Evolutionary conservation across 2,329 filamentous ascomycete species (phyloP), one percentile per base, ranked within the genome.

Genomic region (Fonsecaea pedrosoi): DNA sequence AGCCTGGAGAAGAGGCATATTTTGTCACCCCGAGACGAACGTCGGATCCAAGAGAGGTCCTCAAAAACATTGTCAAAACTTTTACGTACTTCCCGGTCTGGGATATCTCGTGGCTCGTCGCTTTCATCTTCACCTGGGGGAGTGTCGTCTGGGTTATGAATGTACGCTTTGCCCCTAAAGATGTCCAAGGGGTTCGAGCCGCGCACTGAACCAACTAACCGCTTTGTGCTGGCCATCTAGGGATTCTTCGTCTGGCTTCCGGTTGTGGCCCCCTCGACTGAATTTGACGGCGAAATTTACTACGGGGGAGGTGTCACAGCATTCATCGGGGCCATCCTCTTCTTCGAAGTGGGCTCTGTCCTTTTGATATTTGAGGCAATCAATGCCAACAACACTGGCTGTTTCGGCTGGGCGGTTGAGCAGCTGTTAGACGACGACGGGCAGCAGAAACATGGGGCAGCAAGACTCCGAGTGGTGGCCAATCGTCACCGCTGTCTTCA

Each of bases 341-440:
- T 92, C 74, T 91, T 92, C 74, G 87, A 89, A 70, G 62, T 89
- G 3, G 89, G 88, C 0, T 87, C 86, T 40, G 73, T 90, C 1
- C 76, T 91, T 1, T 79, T 91, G 32, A 81, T 91, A 76, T 78
- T 90, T 1, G 89, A 91, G 75, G 89, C 89, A 3, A 81, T 90
- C n/a, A 91, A 91, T 74, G 86, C 88, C 72, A 87, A 90, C 71
- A 80, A 84, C 12, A 79, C 83, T 0, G 86, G 85, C 12, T 91
- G 89, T 74, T 91, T 91, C 74, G 89, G 89, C 3, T 91, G 88
- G 88, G 89, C 88, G 0, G 71, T 91, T 1, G 85, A 89, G 70
- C 80, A 81, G 25, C 81, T 80, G 0, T 48, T 85, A 1, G 79
- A 79, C 48, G 74, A 75, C 56, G 73, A 72, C 13, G 68, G 21